A percentile compares a stretch with the other conserved stretches of the same genome.
Conservation (phyloP, 345 rosid genomes). For the Brassica carinata region DNA sequence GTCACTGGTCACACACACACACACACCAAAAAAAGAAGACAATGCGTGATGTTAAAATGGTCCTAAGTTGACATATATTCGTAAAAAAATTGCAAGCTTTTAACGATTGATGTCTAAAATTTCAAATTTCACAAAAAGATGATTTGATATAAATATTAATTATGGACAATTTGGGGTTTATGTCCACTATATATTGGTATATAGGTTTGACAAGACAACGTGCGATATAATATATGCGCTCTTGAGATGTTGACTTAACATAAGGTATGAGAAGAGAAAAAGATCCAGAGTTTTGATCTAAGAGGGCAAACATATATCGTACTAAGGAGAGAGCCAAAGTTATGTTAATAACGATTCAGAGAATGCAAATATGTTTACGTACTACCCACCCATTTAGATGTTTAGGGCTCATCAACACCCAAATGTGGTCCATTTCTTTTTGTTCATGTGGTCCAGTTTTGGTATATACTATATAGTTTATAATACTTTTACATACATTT, state of each 20-base stretch:
- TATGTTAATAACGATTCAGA: constrained; percentile 45
- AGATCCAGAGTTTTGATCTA: constrained; percentile 40
- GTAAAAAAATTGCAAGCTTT: constrained; percentile 20
- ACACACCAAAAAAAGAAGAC: constrained; percentile 1
- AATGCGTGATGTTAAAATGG: neutral
- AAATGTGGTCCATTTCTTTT: constrained; percentile 42
- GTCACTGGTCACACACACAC: neutral
- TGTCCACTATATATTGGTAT: constrained; percentile 42
- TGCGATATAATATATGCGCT: constrained; percentile 35
- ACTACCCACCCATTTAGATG: constrained; percentile 42
- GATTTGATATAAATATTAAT: constrained; percentile 35
- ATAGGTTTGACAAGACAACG: constrained; percentile 41
- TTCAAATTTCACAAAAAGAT: constrained; percentile 40
- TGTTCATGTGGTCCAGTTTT: constrained; percentile 44
- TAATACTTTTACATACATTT: constrained; percentile 21
- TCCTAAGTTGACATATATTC: neutral
- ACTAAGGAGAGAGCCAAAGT: constrained; percentile 38
- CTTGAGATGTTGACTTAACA: constrained; percentile 40
- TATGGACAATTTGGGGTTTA: constrained; percentile 14
- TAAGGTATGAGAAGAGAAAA: constrained; percentile 29
- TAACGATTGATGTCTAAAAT: constrained; percentile 20
- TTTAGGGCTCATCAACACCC: constrained; percentile 44
- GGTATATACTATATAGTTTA: constrained; percentile 41
- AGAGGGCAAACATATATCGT: constrained; percentile 42
- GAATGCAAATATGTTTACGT: constrained; percentile 39